A percentile compares a stretch with the other conserved stretches of the same genome.
Evolutionary conservation across 2,329 filamentous ascomycete genomes (phyloP).

Genomic region (Aspergillus sp.): DNA sequence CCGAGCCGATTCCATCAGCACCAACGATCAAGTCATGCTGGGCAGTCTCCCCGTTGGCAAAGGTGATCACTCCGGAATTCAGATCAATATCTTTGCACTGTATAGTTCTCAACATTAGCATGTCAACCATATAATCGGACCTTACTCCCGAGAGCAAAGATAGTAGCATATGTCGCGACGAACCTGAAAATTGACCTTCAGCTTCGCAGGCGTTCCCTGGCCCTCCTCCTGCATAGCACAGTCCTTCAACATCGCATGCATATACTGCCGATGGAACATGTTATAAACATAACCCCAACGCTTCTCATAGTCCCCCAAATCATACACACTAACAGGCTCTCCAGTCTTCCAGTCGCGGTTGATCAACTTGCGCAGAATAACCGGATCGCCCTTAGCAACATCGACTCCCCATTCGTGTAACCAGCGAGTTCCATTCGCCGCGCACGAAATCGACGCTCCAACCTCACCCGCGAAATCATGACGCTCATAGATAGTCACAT

Average conservation of each 20-base stretch:
- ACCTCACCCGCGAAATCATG: constrained; percentile 68
- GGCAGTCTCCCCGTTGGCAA: constrained; percentile 53
- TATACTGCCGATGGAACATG: constrained; percentile 70
- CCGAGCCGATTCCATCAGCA: constrained; percentile 68
- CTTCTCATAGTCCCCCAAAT: constrained; percentile 65
- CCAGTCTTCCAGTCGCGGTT: constrained; percentile 71
- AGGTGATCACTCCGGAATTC: constrained; percentile 52
- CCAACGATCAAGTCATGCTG: constrained; percentile 64
- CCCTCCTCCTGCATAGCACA: constrained; percentile 56
- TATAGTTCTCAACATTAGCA: background rate
- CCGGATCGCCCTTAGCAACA: constrained; percentile 64
- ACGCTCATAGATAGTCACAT: constrained; percentile 65
- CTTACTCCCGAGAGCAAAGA: too few relatives aligned
- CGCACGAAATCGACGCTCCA: constrained; percentile 67
- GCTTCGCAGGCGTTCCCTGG: constrained; percentile 54
- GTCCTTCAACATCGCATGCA: constrained; percentile 68
- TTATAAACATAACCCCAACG: constrained; percentile 67
- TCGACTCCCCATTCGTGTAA: constrained; percentile 69
- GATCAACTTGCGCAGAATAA: constrained; percentile 66
- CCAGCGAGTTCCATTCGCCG: constrained; percentile 70
- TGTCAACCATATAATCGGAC: too few relatives aligned
- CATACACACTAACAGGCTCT: constrained; percentile 64
- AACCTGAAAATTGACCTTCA: constrained; percentile 59
- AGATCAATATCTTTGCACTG: constrained; percentile 56
- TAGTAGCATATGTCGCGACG: constrained; percentile 12